Base-by-base conservation (phyloP, 352 stramenopile species). In the Blastocystis sp. region DNA sequence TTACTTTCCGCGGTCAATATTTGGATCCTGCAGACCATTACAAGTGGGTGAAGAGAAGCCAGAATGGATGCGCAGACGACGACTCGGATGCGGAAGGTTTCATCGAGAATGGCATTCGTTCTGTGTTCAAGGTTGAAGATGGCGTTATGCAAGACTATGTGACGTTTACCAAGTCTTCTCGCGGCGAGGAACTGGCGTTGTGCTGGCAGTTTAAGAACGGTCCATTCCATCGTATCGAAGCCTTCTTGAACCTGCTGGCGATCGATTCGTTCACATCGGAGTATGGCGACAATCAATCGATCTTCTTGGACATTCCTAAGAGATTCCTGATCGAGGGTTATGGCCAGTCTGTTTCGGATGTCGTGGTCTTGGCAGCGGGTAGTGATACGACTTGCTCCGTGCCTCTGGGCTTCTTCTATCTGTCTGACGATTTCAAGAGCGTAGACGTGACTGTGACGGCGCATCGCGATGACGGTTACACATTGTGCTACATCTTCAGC, bases 21-120 rank as follows among this genome's bases (percentile, higher is more conserved):
- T 18, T 64, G 47, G 9, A 20, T 2, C 4, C 3, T 23, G 68
- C 45, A 9, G 73, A 84, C 53, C 34, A 39, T 15, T 84, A 84
- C 73, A 84, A 84, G 73, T 84, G 73, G 73, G 73, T 84, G 73
- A 84, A 84, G 73, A 84, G 50, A 15, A 84, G 50, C 39, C 26
- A 11, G 26, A n/a, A 23, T 26, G 34, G 43, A 23, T 84, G 73
- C 39, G 73, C 73, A 13, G 20, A 45, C 15, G 73, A 84, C 26
- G n/a, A 53, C 18, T 68, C 47, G 15, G 73, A 84, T 43, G 73
- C 47, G 0, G 50, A 68, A 37, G 73, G 73, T 26, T 77, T 77
- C 66, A 18, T 77, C n/a, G 39, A 77, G 8, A 26, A 50, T 63
- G 20, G 43, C 55, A 8, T 68, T 3, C 73, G 73, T 45, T 53